Evolutionary conservation across 140 eudicot species (phyloP).

Genomic region (Eryngium alpinum): DNA sequence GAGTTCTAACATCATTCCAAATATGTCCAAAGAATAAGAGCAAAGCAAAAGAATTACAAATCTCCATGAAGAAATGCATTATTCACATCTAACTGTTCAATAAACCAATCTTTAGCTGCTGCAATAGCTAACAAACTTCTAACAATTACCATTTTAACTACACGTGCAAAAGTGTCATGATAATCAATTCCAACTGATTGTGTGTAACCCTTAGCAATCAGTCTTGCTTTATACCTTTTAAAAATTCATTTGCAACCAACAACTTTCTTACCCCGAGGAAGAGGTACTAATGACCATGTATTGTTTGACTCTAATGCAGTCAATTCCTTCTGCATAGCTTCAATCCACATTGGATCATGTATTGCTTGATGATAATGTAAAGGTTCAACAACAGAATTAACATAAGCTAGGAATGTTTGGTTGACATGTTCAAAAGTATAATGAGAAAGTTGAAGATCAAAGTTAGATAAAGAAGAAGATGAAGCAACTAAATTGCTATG

Average conservation of each 20-base stretch:
- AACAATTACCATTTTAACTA: neutral
- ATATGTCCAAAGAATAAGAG: too few species aligned
- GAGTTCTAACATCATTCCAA: too few species aligned
- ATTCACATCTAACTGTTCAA: neutral
- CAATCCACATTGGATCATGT: too few species aligned
- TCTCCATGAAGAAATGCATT: neutral
- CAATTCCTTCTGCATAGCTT: too few species aligned
- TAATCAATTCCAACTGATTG: neutral
- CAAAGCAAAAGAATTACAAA: too few species aligned
- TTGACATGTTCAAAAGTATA: neutral
- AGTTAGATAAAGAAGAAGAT: too few species aligned
- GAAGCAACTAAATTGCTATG: too few species aligned
- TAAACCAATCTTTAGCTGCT: neutral
- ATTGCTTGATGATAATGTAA: too few species aligned
- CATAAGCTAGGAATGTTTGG: neutral
- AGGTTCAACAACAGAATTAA: neutral
- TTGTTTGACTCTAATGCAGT: too few species aligned
- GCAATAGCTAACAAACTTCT: neutral
- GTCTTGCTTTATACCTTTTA: neutral
- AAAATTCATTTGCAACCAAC: neutral
- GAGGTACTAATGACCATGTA: too few species aligned
- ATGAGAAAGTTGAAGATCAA: too few species aligned
- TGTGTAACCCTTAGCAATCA: neutral
- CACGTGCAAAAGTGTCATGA: neutral
- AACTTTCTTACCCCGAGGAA: too few species aligned